Evolutionary conservation across 345 rosid species (phyloP).

Genomic region (Acer saccharum): DNA sequence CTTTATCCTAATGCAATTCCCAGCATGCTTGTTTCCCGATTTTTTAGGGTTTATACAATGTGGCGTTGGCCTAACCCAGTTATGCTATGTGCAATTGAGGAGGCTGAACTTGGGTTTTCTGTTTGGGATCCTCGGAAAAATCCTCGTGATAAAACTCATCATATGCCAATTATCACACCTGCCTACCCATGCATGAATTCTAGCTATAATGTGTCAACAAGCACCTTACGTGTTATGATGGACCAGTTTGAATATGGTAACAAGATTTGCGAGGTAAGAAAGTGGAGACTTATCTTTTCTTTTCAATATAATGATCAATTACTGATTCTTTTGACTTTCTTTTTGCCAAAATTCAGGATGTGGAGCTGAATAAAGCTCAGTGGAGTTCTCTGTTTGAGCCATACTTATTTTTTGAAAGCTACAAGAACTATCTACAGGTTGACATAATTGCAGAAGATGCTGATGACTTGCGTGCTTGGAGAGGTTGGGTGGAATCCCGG

Average conservation of each 20-base stretch:
- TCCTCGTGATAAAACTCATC: slow-evolving; percentile 64
- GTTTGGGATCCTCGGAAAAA: slow-evolving; percentile 78
- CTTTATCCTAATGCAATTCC: slow-evolving; percentile 72
- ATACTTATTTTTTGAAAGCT: slow-evolving; percentile 64
- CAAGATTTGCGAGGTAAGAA: slow-evolving; percentile 59
- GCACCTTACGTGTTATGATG: slow-evolving; percentile 72
- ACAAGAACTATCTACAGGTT: slow-evolving; percentile 71
- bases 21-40: slow-evolving; percentile 69
- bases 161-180: slow-evolving; percentile 76
- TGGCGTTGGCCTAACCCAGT: slow-evolving; percentile 90
- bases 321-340: slow-evolving; percentile 17
- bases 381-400: slow-evolving; percentile 68
- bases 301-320: not conserved
- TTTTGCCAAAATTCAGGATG: slow-evolving; percentile 42
- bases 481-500: slow-evolving; percentile 82
- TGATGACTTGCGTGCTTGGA: slow-evolving; percentile 70
- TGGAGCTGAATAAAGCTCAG: slow-evolving; percentile 57
- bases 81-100: slow-evolving; percentile 69
- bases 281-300: not conserved
- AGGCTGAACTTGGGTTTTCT: slow-evolving; percentile 64
- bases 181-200: slow-evolving; percentile 83
- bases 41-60: slow-evolving; percentile 67
- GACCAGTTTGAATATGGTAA: slow-evolving; percentile 71
- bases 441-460: slow-evolving; percentile 58
- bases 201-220: slow-evolving; percentile 72